Base-by-base conservation (phyloP, 2,329 filamentous ascomycete genomes). In the Fusarium sp. region DNA sequence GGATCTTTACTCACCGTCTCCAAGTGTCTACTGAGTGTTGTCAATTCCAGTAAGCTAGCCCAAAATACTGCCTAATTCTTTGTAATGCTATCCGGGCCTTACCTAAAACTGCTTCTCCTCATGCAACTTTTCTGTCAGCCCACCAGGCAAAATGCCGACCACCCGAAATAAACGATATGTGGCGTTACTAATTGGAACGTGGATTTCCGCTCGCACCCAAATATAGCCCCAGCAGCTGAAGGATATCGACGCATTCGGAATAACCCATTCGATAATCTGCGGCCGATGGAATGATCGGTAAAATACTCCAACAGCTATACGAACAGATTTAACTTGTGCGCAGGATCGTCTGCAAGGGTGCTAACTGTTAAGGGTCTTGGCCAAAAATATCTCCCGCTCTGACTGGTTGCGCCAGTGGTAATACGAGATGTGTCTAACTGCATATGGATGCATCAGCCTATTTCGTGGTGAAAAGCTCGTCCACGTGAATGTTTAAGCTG, bases 391-490 rank as follows among this genome's bases (percentile, higher is more conserved):
- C 46, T 9, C 14, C 9, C 9, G 1, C 4, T 51, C 14, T 58
- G 7, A 58, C 33, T 62, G 59, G 47, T 5, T n/a, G 19, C 7
- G 15, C 11, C 15, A 15, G 19, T 15, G 27, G 27, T 14, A 37
- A 65, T 48, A 59, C 60, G 61, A 64, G 60, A 44, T 48, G 13
- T 40, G 2, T 22, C 60, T 59, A 64, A n/a, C 60, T 17, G 1
- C 7, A 44, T 52, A 11, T 1, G 23, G 61, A 22, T 7, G 5
- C 27, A 58, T 64, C 59, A 47, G 14, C 11, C 15, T 32, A 50
- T 30, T 14, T 22, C 15, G 20, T 40, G 22, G 7, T 32, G 37
- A 11, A 4, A 35, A 35, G 33, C n/a, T 40, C 13, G 43, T 1
- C 40, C 61, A 64, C 39, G 41, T 65, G 53, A 47, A 30, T 25